Base-by-base conservation (phyloP, 2,329 filamentous ascomycete genomes). In the Epichloe gansuensis region DNA sequence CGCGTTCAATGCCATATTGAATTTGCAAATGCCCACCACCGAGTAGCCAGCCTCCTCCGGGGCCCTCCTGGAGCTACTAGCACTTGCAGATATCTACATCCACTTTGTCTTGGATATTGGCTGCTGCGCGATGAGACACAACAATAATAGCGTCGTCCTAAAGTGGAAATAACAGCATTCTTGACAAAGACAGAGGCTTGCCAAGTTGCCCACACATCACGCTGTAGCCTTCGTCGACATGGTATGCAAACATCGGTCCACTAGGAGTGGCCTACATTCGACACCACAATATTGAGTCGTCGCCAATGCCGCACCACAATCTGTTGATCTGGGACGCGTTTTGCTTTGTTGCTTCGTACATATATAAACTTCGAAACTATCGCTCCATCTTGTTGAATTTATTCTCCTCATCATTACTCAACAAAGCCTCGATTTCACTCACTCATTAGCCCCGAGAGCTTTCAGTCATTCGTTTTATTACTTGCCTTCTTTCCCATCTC, bases 351-450 rank as follows among this genome's bases (percentile, higher is more conserved):
- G 17, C 15, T 23, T 21, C 31, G 50, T 57, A 56, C 63, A 64
- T 65, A 65, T 65, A 65, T 65, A 65, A 58, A 59, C 57, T 55
- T 51, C 53, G 52, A 25, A 49, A 49, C 44, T 38, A 54, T 62
- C 63, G 58, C 51, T 23, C 46, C 54, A 53, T 12, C 23, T 4
- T 44, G 35, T 9, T 36, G 55, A 25, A 23, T 55, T 54, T 51
- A 39, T 55, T 46, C 21, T 51, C 50, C 51, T 56, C 54, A 54
- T 49, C 53, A 58, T 55, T 59, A 53, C 46, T 50, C 53, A 55
- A 55, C 41, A 56, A 55, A 58, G 49, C 62, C 64, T 66, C 62
- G 64, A 65, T 61, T 60, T 57, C 62, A 55, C 46, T 65, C 65
- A 54, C 57, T 60, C 48, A 56, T 13, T 7, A 25, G 53, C 51